Evolutionary conservation across 1,284 basidiomycete species (phyloP), one percentile per base, ranked within the genome.

Genomic region (Calocybe gambosa): DNA sequence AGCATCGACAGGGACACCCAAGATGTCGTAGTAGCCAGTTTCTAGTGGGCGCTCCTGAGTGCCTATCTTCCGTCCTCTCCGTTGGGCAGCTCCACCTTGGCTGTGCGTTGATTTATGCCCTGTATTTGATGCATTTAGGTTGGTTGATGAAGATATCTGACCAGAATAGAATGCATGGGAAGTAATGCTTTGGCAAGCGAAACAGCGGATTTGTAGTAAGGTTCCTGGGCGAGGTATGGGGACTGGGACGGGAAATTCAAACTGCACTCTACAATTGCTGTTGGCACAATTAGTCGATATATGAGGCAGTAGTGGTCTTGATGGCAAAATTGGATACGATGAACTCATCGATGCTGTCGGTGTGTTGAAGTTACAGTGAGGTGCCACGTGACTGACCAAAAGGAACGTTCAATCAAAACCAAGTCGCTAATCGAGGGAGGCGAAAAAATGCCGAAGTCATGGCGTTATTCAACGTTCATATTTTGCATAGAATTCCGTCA

Each of bases 1-100:
- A 3, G 90, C 90, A 47, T 78, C 75, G 10, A 89, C 73, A 0
- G 83, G 66, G 0, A 95, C 75, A 4, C 87, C 88, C 2, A 95
- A 73, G 23, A 89, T 73, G 59, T 93, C 91, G 59, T 94, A 94
- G 65, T 93, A 94, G 12, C 78, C 85, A 15, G 87, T 91, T 62
- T 95, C 93, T 36, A 96, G 69, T 1, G 93, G 93, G 52, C 83
- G 78, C 54, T 92, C 89, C 66, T 96, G 90, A 2, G 89, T 87
- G 0, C 90, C 91, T 57, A 89, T 84, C 75, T 84, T 82, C 56
- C 82, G 68, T 23, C 77, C 72, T 58, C 74, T 78, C 46, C 59
- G 55, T 34, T 50, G 55, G 45, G 55, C 45, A 51, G 59, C 48
- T 23, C 51, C 50, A 34, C 45, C 50, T 49, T 49, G 53, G 41